phyloP scores from a whole-genome alignment of 305 asterid genomes.

The Fraxinus nigra region DNA sequence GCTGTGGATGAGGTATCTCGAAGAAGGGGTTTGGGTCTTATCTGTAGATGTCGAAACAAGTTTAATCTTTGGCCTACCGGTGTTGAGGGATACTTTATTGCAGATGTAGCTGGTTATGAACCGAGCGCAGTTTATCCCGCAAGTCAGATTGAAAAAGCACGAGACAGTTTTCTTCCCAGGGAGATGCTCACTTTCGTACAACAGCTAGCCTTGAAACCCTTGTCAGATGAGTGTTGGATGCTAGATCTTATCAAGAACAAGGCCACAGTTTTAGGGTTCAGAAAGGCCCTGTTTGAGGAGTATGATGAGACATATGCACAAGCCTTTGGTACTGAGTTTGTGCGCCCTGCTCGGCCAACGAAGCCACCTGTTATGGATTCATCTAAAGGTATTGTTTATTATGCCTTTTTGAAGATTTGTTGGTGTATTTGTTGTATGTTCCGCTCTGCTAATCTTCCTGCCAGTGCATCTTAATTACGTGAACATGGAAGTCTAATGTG shows the following conservation, averaged over 20 bases:
- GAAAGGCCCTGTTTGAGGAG: constrained; percentile 76
- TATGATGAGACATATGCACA: constrained; percentile 89
- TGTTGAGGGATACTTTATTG: constrained; percentile 58
- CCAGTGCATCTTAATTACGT: neutral
- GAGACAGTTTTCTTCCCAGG: constrained; percentile 57
- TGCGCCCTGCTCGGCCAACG: constrained; percentile 50
- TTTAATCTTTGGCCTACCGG: constrained; percentile 54
- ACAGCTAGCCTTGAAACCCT: constrained; percentile 60
- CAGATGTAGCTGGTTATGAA: constrained; percentile 64
- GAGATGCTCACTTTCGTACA: constrained; percentile 54
- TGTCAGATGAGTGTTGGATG: constrained; percentile 29
- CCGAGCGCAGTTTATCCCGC: constrained; percentile 47
- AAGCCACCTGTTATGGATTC: constrained; percentile 52
- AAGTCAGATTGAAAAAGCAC: constrained; percentile 66
- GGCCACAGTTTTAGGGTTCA: constrained; percentile 59
- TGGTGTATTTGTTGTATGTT: neutral
- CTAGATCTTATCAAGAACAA: constrained; percentile 58
- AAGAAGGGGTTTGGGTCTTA: constrained; percentile 67
- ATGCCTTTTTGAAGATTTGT: neutral
- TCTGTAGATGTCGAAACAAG: constrained; percentile 67
- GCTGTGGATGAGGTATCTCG: constrained; percentile 79
- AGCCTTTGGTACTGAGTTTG: constrained; percentile 75
- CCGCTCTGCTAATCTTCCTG: neutral
- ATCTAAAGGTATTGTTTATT: constrained; percentile 54
- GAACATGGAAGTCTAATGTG: neutral